Conservation (phyloP, 2,329 filamentous ascomycete species). For the Pseudogymnoascus sp. region DNA sequence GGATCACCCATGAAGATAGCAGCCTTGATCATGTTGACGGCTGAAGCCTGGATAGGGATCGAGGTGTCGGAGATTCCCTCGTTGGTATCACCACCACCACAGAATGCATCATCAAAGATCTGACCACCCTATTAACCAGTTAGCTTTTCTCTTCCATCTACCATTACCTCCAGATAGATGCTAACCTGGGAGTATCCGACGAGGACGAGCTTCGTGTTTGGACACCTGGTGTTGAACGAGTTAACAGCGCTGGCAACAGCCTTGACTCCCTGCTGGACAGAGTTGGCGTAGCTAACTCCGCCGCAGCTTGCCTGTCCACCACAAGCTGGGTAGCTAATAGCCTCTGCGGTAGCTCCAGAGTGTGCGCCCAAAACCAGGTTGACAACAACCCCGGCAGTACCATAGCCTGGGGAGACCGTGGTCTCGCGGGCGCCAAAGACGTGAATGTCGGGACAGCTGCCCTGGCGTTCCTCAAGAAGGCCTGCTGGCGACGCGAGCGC, state of each 20-base stretch:
- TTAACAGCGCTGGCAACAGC: slow-evolving; percentile 54
- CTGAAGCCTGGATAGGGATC: slow-evolving; percentile 35
- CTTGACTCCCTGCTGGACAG: slow-evolving; percentile 46
- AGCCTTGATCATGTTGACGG: slow-evolving; percentile 49
- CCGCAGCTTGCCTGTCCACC: slow-evolving; percentile 52
- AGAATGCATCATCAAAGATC: slow-evolving; percentile 55
- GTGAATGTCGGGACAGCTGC: slow-evolving; percentile 37
- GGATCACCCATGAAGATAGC: slow-evolving; percentile 60
- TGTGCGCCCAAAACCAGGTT: slow-evolving; percentile 41
- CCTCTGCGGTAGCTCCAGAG: slow-evolving; percentile 43
- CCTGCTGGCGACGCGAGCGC: slow-evolving; percentile 5
- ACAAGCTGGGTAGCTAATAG: slow-evolving; percentile 53
- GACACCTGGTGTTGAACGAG: slow-evolving; percentile 47
- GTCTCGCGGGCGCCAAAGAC: slow-evolving; percentile 45
- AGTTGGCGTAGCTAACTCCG: slow-evolving; percentile 50
- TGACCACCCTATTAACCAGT: slow-evolving; percentile 42
- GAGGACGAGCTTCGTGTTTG: slow-evolving; percentile 48
- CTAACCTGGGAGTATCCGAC: slow-evolving; percentile 55
- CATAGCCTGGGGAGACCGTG: slow-evolving; percentile 41
- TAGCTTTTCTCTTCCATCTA: slow-evolving; percentile 1
- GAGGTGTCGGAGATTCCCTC: slow-evolving; percentile 38
- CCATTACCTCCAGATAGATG: neutral
- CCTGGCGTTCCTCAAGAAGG: slow-evolving; percentile 2
- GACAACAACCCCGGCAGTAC: slow-evolving; percentile 41
- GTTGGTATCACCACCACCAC: slow-evolving; percentile 45